Evolutionary conservation across 2,329 filamentous ascomycete genomes (phyloP).

Genomic region (Cordyceps javanica): DNA sequence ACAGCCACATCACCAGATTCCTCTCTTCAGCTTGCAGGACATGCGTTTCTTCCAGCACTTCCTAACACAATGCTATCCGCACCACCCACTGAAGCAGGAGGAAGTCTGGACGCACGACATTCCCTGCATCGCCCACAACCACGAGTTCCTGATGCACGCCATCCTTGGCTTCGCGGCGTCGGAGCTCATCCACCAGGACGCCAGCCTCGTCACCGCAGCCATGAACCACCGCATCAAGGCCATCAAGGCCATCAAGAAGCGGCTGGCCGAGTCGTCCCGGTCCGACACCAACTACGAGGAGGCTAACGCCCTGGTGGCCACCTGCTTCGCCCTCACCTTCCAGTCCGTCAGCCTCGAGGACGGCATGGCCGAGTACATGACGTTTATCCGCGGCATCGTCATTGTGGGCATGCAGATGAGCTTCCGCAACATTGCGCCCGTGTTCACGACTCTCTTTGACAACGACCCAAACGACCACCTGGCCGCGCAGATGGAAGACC

Average conservation of each 20-base stretch:
- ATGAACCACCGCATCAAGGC: conserved; percentile 61
- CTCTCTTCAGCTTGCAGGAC: conserved; percentile 54
- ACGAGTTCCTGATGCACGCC: conserved; percentile 65
- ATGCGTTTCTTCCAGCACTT: conserved; percentile 68
- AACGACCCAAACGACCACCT: conserved; percentile 36
- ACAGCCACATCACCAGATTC: conserved; percentile 52
- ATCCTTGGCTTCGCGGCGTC: conserved; percentile 63
- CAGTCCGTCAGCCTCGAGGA: conserved; percentile 53
- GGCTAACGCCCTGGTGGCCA: conserved; percentile 52
- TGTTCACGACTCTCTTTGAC: conserved; percentile 43
- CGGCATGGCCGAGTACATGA: conserved; percentile 55
- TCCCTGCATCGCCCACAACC: conserved; percentile 59
- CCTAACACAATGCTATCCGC: conserved; percentile 53
- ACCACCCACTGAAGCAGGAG: conserved; percentile 59
- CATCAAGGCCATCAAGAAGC: conserved; percentile 54
- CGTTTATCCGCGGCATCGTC: conserved; percentile 51
- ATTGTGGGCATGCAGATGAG: conserved; percentile 50
- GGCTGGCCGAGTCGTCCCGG: conserved; percentile 38
- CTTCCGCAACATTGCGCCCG: conserved; percentile 39
- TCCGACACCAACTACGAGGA: conserved; percentile 41
- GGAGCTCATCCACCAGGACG: conserved; percentile 48
- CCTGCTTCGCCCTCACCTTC: conserved; percentile 54
- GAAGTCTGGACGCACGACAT: conserved; percentile 61
- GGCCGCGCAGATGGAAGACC: conserved; percentile 37
- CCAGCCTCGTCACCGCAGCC: conserved; percentile 48